Evolutionary conservation across 805 yeast species (phyloP).

Genomic region (Cyberlindnera euphorbiiphila): DNA sequence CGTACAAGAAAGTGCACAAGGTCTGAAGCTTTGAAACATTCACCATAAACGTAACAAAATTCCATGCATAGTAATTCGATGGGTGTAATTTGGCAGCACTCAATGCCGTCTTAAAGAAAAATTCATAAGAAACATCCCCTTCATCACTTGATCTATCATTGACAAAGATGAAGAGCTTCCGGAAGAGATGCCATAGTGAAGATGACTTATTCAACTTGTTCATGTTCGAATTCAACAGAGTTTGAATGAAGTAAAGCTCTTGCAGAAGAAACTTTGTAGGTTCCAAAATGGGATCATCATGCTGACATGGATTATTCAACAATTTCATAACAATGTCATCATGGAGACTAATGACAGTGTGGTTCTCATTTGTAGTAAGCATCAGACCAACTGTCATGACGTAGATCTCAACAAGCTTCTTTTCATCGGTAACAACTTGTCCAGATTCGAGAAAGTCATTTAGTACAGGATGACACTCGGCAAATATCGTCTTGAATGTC

Average conservation of each 20-base stretch:
- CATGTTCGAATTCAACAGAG: slow-evolving; percentile 31
- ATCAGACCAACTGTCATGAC: slow-evolving; percentile 32
- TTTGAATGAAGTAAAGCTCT: slow-evolving; percentile 22
- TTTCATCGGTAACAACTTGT: slow-evolving; percentile 8
- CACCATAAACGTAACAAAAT: slow-evolving; percentile 31
- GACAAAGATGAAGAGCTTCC: slow-evolving; percentile 25
- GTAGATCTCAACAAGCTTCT: slow-evolving; percentile 15
- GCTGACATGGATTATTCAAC: slow-evolving; percentile 1
- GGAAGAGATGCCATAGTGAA: slow-evolving; percentile 34
- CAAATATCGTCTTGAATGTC: slow-evolving; percentile 28
- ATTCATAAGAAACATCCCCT: slow-evolving; percentile 1
- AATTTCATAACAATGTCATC: slow-evolving; percentile 22
- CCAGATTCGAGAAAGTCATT: slow-evolving; percentile 9
- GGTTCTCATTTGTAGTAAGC: slow-evolving; percentile 35
- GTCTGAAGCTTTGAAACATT: slow-evolving; percentile 20
- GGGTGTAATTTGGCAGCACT: slow-evolving; percentile 31
- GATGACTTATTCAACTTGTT: slow-evolving; percentile 37
- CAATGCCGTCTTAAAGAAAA: slow-evolving; percentile 22
- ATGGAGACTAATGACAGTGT: slow-evolving; percentile 31
- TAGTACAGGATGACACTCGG: slow-evolving; percentile 30
- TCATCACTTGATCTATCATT: not conserved
- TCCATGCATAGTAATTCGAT: slow-evolving; percentile 40
- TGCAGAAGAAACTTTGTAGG: slow-evolving; percentile 12
- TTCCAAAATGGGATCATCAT: slow-evolving; percentile 7
- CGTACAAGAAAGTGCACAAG: not conserved